phyloP scores from a whole-genome alignment of 2,329 filamentous ascomycete species.

The Exophiala aquamarina region DNA sequence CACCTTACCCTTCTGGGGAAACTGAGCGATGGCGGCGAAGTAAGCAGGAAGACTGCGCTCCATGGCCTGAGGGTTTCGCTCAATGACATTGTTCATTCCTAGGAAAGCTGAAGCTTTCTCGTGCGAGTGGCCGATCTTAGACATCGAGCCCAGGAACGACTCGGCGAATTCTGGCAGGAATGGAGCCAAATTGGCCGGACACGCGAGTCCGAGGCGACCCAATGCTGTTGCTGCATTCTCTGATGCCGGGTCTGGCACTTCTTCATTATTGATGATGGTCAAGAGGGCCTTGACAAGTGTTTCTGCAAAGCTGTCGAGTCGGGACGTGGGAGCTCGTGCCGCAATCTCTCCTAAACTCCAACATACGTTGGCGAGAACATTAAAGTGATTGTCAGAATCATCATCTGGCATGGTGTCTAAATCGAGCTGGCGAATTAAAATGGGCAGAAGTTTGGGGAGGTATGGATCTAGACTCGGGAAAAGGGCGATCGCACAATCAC shows the following conservation, averaged over 20 bases:
- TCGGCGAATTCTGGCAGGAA: slow-evolving; percentile 78
- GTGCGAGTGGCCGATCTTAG: slow-evolving; percentile 80
- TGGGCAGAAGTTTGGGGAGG: slow-evolving; percentile 69
- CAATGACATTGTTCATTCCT: slow-evolving; percentile 82
- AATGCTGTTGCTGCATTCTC: slow-evolving; percentile 95
- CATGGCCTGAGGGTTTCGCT: slow-evolving; percentile 87
- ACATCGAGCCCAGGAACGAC: slow-evolving; percentile 78
- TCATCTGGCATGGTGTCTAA: slow-evolving; percentile 74
- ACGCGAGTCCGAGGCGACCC: slow-evolving; percentile 80
- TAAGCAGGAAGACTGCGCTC: slow-evolving; percentile 80
- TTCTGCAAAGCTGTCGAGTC: slow-evolving; percentile 65
- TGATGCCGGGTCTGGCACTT: slow-evolving; percentile 80
- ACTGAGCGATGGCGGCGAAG: slow-evolving; percentile 80
- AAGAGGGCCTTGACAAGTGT: slow-evolving; percentile 75
- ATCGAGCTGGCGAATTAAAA: slow-evolving; percentile 85
- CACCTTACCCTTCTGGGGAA: slow-evolving; percentile 59
- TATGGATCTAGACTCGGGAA: slow-evolving; percentile 77
- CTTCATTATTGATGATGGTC: slow-evolving; percentile 79
- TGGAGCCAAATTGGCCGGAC: slow-evolving; percentile 72
- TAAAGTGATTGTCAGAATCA: slow-evolving; percentile 80
- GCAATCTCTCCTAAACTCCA: slow-evolving; percentile 95
- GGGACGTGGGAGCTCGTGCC: slow-evolving; percentile 67
- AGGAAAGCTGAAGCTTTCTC: slow-evolving; percentile 94
- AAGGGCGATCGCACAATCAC: slow-evolving; percentile 91
- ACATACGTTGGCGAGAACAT: slow-evolving; percentile 96